phyloP scores from a whole-genome alignment of 1,284 basidiomycete species.

The Coniferiporia weirii region DNA sequence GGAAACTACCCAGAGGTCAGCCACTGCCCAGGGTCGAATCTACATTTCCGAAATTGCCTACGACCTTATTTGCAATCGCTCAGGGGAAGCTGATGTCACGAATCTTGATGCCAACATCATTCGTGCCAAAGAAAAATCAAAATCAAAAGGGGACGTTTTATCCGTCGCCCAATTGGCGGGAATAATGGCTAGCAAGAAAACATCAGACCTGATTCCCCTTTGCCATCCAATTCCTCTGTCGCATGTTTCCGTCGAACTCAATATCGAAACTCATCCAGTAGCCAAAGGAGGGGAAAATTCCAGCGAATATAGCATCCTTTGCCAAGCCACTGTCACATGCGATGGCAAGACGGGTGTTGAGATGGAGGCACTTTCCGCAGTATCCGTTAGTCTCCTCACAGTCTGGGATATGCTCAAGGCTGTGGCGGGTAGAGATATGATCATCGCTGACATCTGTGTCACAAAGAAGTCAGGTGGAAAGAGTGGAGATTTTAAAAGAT shows the following conservation, averaged over 20 bases:
- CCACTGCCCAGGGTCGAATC: conserved; percentile 77
- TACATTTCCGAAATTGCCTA: conserved; percentile 63
- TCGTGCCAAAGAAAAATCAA: conserved; percentile 43
- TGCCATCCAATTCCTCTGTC: conserved; percentile 77
- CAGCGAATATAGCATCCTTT: conserved; percentile 49
- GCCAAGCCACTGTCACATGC: conserved; percentile 64
- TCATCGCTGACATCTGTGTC: conserved; percentile 64
- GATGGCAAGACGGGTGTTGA: conserved; percentile 85
- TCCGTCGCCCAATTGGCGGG: conserved; percentile 78
- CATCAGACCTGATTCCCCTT: conserved; percentile 76
- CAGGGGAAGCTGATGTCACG: conserved; percentile 21
- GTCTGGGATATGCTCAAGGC: conserved; percentile 94
- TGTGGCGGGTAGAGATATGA: conserved; percentile 80
- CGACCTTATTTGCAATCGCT: conserved; percentile 47
- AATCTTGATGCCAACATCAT: conserved; percentile 23
- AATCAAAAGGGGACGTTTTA: conserved; percentile 71
- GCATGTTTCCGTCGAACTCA: conserved; percentile 60
- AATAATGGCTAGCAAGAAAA: conserved; percentile 84
- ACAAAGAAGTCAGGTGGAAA: conserved; percentile 67
- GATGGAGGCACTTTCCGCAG: conserved; percentile 90
- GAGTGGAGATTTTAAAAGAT: conserved; percentile 55
- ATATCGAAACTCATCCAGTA: conserved; percentile 32
- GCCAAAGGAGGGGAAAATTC: conserved; percentile 10
- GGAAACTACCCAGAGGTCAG: conserved; percentile 55
- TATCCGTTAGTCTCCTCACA: conserved; percentile 73